These are phyloP conservation scores for Trapa incisa DNA, from an alignment of 345 rosid genomes.

Conservation along the genomic window DNA sequence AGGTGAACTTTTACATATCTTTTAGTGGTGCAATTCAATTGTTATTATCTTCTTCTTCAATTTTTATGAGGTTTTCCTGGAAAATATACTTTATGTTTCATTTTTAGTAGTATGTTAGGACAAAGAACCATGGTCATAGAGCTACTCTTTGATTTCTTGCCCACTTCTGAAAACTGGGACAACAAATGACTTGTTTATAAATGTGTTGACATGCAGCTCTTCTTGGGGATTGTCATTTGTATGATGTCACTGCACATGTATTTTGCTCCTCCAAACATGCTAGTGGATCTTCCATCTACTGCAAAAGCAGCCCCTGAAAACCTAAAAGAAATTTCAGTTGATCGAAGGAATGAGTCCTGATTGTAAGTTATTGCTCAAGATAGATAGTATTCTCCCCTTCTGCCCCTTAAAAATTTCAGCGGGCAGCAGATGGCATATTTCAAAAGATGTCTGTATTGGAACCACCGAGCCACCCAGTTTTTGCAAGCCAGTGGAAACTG, in stretches of 20 bases:
- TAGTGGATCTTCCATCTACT: constrained; percentile 44
- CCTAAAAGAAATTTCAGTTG: constrained; percentile 43
- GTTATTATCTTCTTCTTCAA: too few species aligned
- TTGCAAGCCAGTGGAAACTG: neutral
- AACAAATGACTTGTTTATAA: neutral
- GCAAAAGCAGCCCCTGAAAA: constrained; percentile 39
- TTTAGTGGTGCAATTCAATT: neutral
- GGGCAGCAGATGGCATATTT: neutral
- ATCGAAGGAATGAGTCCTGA: constrained; percentile 42
- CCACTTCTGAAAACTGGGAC: neutral
- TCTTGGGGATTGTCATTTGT: constrained; percentile 81
- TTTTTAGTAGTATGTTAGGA: neutral
- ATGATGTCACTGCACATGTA: constrained; percentile 97
- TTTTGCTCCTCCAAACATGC: constrained; percentile 66
- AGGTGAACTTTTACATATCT: constrained; percentile 23
- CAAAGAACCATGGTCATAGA: neutral
- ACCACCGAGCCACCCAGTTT: neutral
- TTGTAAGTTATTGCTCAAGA: neutral
- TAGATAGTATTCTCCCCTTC: neutral
- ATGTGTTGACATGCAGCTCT: constrained; percentile 49
- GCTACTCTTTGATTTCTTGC: too few species aligned
- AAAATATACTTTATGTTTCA: neutral
- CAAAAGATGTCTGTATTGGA: neutral
- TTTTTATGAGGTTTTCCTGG: too few species aligned
- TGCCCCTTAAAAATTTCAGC: neutral